A percentile compares a stretch with the other conserved stretches of the same genome.
These are phyloP conservation scores for Stropharia rugosoannulata DNA, from an alignment of 768 basidiomycete genomes.

Conservation along the genomic window DNA sequence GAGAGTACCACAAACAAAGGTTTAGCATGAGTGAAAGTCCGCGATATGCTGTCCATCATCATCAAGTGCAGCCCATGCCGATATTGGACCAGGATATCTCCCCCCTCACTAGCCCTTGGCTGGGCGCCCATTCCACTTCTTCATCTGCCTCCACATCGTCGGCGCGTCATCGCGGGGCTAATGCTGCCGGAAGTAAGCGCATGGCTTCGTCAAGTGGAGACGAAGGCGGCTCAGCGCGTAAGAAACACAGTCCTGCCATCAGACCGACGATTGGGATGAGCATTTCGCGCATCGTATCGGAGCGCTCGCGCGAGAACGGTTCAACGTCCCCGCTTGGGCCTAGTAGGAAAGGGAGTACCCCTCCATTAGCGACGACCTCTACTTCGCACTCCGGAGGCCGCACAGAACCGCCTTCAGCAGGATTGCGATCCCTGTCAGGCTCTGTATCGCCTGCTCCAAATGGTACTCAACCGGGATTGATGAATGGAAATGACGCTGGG, in stretches of 20 bases:
- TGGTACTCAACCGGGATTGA: not conserved
- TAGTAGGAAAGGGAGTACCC: slow-evolving; percentile 3
- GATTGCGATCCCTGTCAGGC: slow-evolving; percentile 11
- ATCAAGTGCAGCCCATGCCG: slow-evolving; percentile 33
- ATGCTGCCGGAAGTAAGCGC: slow-evolving; percentile 41
- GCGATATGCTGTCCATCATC: not conserved
- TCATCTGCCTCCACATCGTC: not conserved
- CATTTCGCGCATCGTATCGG: slow-evolving; percentile 2
- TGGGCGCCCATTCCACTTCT: slow-evolving; percentile 49
- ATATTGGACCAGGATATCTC: slow-evolving; percentile 73
- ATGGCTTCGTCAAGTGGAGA: slow-evolving; percentile 57
- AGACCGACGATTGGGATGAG: slow-evolving; percentile 20
- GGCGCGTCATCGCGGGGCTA: not conserved
- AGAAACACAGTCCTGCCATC: slow-evolving; percentile 54
- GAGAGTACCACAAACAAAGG: not conserved
- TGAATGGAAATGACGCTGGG: not conserved
- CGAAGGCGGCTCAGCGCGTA: slow-evolving; percentile 46
- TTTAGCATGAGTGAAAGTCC: slow-evolving; percentile 4
- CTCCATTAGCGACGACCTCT: slow-evolving; percentile 1
- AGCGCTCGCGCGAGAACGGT: slow-evolving; percentile 5
- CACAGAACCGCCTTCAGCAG: slow-evolving; percentile 2
- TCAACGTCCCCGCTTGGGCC: slow-evolving; percentile 14
- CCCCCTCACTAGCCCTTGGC: slow-evolving; percentile 80
- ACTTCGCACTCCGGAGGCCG: not conserved
- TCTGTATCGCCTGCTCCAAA: slow-evolving; percentile 15